Conservation (phyloP, 495 filamentous ascomycete species). For the Mytilinidion resinicola region DNA sequence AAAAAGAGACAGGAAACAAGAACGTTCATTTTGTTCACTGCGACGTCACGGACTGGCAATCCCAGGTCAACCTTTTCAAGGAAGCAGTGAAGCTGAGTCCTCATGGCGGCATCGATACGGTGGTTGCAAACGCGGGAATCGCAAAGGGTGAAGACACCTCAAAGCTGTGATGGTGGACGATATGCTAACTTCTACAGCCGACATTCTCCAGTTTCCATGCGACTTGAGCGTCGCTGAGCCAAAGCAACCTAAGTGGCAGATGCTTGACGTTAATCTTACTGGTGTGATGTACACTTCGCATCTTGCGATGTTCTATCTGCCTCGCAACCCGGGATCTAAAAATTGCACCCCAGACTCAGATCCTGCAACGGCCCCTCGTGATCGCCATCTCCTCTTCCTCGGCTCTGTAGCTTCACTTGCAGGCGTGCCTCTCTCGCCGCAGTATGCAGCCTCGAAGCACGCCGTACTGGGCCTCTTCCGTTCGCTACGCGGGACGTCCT, state of each 20-base stretch:
- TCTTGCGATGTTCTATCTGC: conserved; percentile 56
- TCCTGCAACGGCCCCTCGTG: conserved; percentile 26
- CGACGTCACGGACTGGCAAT: conserved; percentile 54
- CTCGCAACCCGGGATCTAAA: conserved; percentile 33
- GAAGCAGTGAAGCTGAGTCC: conserved; percentile 47
- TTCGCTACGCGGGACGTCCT: conserved; percentile 44
- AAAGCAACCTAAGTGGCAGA: conserved; percentile 47
- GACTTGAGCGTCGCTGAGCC: conserved; percentile 41
- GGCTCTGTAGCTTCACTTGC: conserved; percentile 49
- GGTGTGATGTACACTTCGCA: conserved; percentile 60
- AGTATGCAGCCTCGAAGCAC: conserved; percentile 59
- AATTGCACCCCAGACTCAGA: conserved; percentile 17
- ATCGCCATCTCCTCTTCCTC: conserved; percentile 49
- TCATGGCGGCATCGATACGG: conserved; percentile 50
- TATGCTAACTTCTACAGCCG: too few relatives aligned
- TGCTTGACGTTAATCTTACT: conserved; percentile 54
- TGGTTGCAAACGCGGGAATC: conserved; percentile 66
- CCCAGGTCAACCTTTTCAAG: conserved; percentile 56
- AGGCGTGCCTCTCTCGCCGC: conserved; percentile 42
- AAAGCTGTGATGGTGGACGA: too few relatives aligned
- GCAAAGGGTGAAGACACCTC: conserved; percentile 27
- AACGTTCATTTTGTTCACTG: conserved; percentile 48
- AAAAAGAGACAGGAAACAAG: conserved; percentile 34
- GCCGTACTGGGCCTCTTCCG: conserved; percentile 59
- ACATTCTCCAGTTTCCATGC: conserved; percentile 36